phyloP scores from a whole-genome alignment of 2,329 filamentous ascomycete species.

The Madurella fahalii region DNA sequence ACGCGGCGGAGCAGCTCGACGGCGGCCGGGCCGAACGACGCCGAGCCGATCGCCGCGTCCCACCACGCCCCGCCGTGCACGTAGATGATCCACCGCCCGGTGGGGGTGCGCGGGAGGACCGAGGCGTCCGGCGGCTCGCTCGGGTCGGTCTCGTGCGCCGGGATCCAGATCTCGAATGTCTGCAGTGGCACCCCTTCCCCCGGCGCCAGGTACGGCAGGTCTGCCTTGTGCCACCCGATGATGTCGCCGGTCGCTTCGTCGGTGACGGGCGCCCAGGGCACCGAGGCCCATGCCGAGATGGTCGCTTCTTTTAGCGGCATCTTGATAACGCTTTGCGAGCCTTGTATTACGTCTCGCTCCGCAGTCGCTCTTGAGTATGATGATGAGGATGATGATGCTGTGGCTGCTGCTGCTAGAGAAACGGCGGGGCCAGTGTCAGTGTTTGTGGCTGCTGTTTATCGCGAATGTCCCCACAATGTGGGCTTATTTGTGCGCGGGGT shows the following conservation, averaged over 20 bases:
- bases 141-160: neutral
- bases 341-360: too few relatives aligned
- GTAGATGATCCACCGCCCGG: slow-evolving; percentile 35
- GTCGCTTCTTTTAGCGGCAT: neutral
- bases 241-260: neutral
- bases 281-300: slow-evolving; percentile 11
- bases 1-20: slow-evolving; percentile 35
- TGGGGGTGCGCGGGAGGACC: slow-evolving; percentile 3
- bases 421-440: too few relatives aligned
- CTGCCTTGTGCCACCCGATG: slow-evolving; percentile 22
- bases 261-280: slow-evolving; percentile 14
- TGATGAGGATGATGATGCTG: too few relatives aligned
- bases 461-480: too few relatives aligned
- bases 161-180: slow-evolving; percentile 25
- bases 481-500: too few relatives aligned
- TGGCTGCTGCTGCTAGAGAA: too few relatives aligned
- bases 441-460: too few relatives aligned
- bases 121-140: neutral
- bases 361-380: too few relatives aligned
- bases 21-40: slow-evolving; percentile 45
- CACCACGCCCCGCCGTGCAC: slow-evolving; percentile 63
- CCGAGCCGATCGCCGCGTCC: slow-evolving; percentile 48
- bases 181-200: slow-evolving; percentile 12
- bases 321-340: too few relatives aligned
- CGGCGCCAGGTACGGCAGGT: slow-evolving; percentile 13